phyloP scores from a whole-genome alignment of 805 yeast genomes.

The Saccharomyces paradoxus region DNA sequence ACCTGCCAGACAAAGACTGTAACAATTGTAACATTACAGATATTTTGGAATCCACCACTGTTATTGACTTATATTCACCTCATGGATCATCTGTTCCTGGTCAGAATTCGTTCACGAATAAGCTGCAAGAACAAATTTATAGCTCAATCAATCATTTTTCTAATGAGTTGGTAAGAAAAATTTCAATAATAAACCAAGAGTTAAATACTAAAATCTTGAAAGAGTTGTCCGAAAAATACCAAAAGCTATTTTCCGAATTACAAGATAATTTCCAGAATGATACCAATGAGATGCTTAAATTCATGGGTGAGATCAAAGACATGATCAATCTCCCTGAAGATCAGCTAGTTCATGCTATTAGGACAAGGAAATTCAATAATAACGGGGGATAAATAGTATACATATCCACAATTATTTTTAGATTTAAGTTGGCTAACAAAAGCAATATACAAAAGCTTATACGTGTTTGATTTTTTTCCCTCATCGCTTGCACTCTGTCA shows the following conservation, averaged over 20 bases:
- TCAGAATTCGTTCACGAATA: conserved; percentile 26
- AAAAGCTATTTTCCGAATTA: conserved; percentile 26
- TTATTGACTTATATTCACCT: background rate
- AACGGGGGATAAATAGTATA: background rate
- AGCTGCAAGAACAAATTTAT: conserved; percentile 32
- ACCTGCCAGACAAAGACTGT: background rate
- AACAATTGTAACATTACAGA: conserved; percentile 1
- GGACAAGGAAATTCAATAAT: background rate
- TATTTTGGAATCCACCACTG: conserved; percentile 5
- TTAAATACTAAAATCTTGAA: conserved; percentile 29
- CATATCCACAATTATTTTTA: background rate
- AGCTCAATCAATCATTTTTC: conserved; percentile 31
- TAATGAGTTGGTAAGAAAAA: conserved; percentile 29
- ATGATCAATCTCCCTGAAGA: conserved; percentile 32
- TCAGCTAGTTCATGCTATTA: conserved; percentile 25
- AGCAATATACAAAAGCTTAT: background rate
- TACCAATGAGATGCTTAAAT: conserved; percentile 31
- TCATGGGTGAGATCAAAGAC: conserved; percentile 30
- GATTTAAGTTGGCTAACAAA: background rate
- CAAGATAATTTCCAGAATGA: conserved; percentile 31
- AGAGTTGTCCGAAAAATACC: conserved; percentile 32
- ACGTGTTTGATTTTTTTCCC: background rate
- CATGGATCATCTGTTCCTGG: background rate
- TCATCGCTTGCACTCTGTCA: no score
- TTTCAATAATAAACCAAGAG: conserved; percentile 32